Base-by-base conservation (phyloP, 805 yeast species). In the Saturnispora sekii region DNA sequence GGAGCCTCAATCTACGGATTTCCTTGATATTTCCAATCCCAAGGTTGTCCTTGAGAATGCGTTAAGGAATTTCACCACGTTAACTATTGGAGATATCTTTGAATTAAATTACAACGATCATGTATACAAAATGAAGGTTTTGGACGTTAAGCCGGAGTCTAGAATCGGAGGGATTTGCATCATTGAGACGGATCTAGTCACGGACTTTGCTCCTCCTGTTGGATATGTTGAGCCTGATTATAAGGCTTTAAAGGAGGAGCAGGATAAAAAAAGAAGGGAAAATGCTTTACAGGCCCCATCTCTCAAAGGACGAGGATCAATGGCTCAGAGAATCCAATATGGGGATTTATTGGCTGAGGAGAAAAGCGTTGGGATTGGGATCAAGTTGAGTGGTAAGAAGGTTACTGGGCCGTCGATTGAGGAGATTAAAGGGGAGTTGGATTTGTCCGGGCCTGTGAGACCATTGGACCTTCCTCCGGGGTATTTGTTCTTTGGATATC, bases 161-260 rank as follows among this genome's bases (percentile, higher is more conserved):
- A 54, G 62, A 6, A 65, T 68, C 7, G 66, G 74, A 31, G 84
- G 96, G 48, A 81, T 90, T 11, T 90, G 97, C 69, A 96, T 93
- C 5, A 86, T 93, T 26, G 99, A 93, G 60, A 93, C 98, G 0
- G 98, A 93, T 66, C 70, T 93, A 49, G 95, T 86, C 48, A 95
- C 97, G 0, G 99, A 93, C 59, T 93, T 93, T 68, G 97, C 97
- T 1, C 96, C 98, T 2, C 99, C 99, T 0, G 96, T 90, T 5
- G 99, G 99, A 0, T 93, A 93, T 60, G 96, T 85, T 15, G 97
- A 90, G 59, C 96, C 96, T 1, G 88, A 84, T 51, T 76, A 76
- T 49, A 63, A 69, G 43, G 58, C 53, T 43, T 49, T 50, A 51
- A 59, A 68, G 51, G 69, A 65, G 45, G 76, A 77, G 15, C 62